Evolutionary conservation across 495 filamentous ascomycete species (phyloP).

Genomic region (Penicillium soppii): DNA sequence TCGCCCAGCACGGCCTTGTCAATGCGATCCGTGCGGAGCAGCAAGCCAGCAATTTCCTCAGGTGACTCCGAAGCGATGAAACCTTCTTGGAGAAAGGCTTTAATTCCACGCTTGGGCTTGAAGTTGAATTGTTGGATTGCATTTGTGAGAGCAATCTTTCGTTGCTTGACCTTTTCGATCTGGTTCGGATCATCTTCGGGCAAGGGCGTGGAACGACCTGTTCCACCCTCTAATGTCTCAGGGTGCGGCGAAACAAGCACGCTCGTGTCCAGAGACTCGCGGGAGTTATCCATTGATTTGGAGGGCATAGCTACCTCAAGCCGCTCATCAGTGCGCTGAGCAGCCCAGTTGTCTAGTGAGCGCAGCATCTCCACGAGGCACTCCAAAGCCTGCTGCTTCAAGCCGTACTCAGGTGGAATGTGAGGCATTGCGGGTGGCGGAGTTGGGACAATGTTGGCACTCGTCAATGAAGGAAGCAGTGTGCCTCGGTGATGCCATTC

Average conservation of each 20-base stretch:
- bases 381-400: slow-evolving; percentile 86
- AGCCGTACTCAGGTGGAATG: slow-evolving; percentile 78
- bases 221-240: slow-evolving; percentile 55
- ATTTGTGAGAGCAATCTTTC: slow-evolving; percentile 87
- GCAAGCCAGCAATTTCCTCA: slow-evolving; percentile 81
- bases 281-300: slow-evolving; percentile 69
- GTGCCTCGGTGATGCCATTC: slow-evolving; percentile 87
- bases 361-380: slow-evolving; percentile 83
- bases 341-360: slow-evolving; percentile 90
- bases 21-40: slow-evolving; percentile 70
- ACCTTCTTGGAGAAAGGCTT: slow-evolving; percentile 73
- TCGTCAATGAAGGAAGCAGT: slow-evolving; percentile 80
- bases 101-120: slow-evolving; percentile 94
- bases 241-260: slow-evolving; percentile 51
- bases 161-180: slow-evolving; percentile 87
- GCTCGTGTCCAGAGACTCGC: slow-evolving; percentile 76
- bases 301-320: slow-evolving; percentile 50
- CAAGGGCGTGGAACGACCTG: slow-evolving; percentile 69
- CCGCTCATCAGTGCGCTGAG: slow-evolving; percentile 68
- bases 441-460: slow-evolving; percentile 61
- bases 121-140: slow-evolving; percentile 94
- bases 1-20: slow-evolving; percentile 93
- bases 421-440: slow-evolving; percentile 49
- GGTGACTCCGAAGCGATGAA: slow-evolving; percentile 78
- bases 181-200: slow-evolving; percentile 87